These are phyloP conservation scores for Penicillium odoratum DNA, from an alignment of 495 filamentous ascomycete genomes.

Conservation along the genomic window DNA sequence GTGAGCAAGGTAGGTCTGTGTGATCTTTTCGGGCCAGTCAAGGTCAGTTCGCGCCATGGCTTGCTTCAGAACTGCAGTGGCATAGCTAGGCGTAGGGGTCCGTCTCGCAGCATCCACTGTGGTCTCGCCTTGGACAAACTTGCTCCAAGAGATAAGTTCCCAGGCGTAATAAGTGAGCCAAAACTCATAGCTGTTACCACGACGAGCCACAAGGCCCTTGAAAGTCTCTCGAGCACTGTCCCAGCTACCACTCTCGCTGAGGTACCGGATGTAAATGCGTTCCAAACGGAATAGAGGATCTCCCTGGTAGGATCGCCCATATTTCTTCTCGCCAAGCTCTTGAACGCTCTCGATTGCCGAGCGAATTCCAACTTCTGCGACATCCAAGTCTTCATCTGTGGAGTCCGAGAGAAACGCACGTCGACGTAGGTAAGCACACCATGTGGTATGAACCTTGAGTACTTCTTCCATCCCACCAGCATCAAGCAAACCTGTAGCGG, in stretches of 20 bases:
- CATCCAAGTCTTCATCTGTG: constrained; percentile 84
- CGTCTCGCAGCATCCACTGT: constrained; percentile 47
- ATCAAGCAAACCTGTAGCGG: constrained; percentile 74
- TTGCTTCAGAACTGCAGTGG: constrained; percentile 70
- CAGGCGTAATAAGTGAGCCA: constrained; percentile 90
- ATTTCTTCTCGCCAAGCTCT: constrained; percentile 72
- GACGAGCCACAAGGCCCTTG: constrained; percentile 64
- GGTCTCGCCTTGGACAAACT: constrained; percentile 50
- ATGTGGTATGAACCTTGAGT: constrained; percentile 83
- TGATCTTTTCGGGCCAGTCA: constrained; percentile 91
- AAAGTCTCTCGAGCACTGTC: constrained; percentile 70
- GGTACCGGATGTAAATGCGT: constrained; percentile 86
- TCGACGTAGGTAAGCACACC: constrained; percentile 90
- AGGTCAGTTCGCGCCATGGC: constrained; percentile 67
- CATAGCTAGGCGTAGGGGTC: constrained; percentile 57
- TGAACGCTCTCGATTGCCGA: constrained; percentile 81
- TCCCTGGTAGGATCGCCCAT: constrained; percentile 73
- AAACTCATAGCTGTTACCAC: constrained; percentile 81
- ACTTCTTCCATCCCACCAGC: constrained; percentile 78
- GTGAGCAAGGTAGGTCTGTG: constrained; percentile 79
- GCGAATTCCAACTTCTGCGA: constrained; percentile 85
- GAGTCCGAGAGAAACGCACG: constrained; percentile 73
- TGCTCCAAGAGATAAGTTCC: constrained; percentile 76
- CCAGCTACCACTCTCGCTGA: constrained; percentile 72
- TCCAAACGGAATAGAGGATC: constrained; percentile 87